phyloP scores from a whole-genome alignment of 2,329 filamentous ascomycete genomes.

The Trichoderma harzianum region DNA sequence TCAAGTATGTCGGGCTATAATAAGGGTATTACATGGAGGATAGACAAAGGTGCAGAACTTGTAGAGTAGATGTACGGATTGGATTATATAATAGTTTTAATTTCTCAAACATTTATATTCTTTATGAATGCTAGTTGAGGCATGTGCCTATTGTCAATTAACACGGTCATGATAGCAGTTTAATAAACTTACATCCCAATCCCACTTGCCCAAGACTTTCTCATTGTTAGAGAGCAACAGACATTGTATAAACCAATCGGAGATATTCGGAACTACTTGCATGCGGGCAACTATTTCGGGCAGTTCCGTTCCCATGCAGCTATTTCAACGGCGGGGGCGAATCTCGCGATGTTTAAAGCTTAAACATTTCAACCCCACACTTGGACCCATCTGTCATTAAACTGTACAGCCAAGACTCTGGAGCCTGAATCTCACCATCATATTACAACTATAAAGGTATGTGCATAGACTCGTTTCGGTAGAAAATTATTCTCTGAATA shows the following conservation, averaged over 20 bases:
- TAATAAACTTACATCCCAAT: not conserved
- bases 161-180: not conserved
- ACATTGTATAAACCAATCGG: not conserved
- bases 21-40: not conserved
- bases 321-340: not conserved
- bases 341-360: not conserved
- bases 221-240: not conserved
- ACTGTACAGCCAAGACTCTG: not conserved
- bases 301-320: not conserved
- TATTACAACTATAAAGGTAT: not conserved
- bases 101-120: too few relatives aligned
- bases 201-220: rapidly evolving
- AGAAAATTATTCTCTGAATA: not conserved
- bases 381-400: not conserved
- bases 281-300: not conserved
- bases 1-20: not conserved
- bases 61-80: not conserved
- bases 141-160: too few relatives aligned
- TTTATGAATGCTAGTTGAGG: too few relatives aligned
- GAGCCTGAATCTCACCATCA: rapidly evolving
- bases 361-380: not conserved
- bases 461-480: not conserved
- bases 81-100: not conserved
- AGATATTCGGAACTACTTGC: not conserved
- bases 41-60: not conserved